A percentile compares a stretch with the other conserved stretches of the same genome.
Conservation (phyloP, 768 basidiomycete species). For the Leccinum subtestaceum region DNA sequence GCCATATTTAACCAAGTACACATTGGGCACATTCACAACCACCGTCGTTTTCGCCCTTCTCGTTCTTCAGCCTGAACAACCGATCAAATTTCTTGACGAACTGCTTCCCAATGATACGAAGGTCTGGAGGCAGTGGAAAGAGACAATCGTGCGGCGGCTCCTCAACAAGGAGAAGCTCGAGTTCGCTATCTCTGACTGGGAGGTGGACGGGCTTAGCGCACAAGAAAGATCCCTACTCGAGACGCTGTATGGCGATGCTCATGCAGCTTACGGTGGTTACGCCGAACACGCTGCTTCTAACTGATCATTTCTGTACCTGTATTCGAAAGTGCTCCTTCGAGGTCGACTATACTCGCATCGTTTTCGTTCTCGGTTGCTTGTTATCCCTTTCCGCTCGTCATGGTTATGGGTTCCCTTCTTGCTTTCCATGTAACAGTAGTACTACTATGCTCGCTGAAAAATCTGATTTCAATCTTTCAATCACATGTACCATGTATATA, state of each 20-base stretch:
- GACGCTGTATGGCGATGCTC: constrained; percentile 24
- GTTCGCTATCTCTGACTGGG: constrained; percentile 23
- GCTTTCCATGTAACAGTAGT: neutral
- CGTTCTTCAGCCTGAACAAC: constrained; percentile 8
- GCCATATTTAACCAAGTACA: constrained; percentile 17
- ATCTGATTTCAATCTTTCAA: neutral
- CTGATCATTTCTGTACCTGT: constrained; percentile 1
- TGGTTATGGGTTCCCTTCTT: neutral
- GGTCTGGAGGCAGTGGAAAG: constrained; percentile 21
- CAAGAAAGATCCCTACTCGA: constrained; percentile 21
- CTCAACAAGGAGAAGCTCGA: constrained; percentile 20
- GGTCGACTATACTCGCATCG: neutral
- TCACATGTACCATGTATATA: neutral
- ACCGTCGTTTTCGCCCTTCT: constrained; percentile 18
- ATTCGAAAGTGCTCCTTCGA: neutral
- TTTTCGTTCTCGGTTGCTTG: neutral
- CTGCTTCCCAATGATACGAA: constrained; percentile 21
- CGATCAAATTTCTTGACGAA: constrained; percentile 10
- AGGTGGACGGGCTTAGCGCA: constrained; percentile 12
- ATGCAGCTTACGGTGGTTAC: constrained; percentile 28
- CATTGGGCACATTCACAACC: constrained; percentile 14
- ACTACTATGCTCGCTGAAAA: neutral
- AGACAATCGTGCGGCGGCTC: constrained; percentile 1
- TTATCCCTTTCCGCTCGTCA: neutral
- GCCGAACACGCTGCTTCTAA: constrained; percentile 1